Evolutionary conservation across 2,329 filamentous ascomycete species (phyloP).

Genomic region (Beauveria caledonica): DNA sequence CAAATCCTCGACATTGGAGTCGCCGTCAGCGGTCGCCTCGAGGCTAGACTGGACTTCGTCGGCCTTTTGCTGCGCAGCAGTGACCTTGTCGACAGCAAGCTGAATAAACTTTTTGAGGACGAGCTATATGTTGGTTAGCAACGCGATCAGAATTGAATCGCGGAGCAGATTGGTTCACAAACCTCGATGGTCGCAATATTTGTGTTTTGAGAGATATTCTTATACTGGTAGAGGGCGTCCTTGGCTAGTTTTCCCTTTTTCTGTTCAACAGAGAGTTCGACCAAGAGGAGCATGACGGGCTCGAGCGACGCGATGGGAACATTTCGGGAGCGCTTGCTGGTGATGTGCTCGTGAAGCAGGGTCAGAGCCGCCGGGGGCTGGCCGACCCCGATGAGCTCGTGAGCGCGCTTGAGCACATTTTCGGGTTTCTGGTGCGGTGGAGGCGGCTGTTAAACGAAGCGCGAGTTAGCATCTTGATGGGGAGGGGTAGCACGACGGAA

Average conservation of each 20-base stretch:
- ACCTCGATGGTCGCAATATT: constrained; percentile 97
- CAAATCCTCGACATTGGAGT: constrained; percentile 80
- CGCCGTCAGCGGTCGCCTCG: constrained; percentile 52
- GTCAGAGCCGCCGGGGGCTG: constrained; percentile 87
- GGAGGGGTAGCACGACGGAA: constrained; percentile 20
- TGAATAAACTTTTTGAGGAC: constrained; percentile 98
- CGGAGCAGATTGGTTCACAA: constrained; percentile 19
- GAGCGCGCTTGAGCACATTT: constrained; percentile 96
- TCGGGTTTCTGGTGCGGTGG: constrained; percentile 96
- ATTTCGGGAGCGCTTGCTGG: constrained; percentile 95
- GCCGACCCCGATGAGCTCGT: constrained; percentile 97
- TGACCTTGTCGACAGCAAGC: constrained; percentile 91
- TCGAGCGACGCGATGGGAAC: constrained; percentile 92
- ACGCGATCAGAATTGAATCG: neutral
- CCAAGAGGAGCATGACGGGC: constrained; percentile 96
- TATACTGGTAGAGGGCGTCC: constrained; percentile 98
- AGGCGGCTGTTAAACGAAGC: constrained; percentile 58
- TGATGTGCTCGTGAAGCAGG: constrained; percentile 98
- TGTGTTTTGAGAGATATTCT: constrained; percentile 99
- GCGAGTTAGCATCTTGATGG: constrained; percentile 22
- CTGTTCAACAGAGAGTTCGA: constrained; percentile 92
- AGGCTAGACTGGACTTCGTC: constrained; percentile 87
- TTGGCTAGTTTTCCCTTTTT: constrained; percentile 98
- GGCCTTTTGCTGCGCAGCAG: constrained; percentile 89
- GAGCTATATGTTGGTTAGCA: constrained; percentile 41